Evolutionary conservation across 2,329 filamentous ascomycete genomes (phyloP).

Genomic region (Bertia moriformis): DNA sequence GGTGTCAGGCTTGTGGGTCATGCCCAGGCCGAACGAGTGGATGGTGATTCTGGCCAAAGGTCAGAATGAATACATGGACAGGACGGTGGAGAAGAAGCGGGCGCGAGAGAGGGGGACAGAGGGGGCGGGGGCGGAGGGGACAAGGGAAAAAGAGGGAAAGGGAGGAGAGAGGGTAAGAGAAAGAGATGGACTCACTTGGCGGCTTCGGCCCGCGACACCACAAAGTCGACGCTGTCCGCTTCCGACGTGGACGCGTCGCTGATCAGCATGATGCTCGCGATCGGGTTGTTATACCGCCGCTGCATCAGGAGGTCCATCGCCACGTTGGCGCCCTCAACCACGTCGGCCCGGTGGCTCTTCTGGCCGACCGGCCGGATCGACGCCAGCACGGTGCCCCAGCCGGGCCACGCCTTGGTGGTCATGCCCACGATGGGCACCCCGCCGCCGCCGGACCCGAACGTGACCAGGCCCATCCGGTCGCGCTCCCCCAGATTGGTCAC

Average conservation of each 20-base stretch:
- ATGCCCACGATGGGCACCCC: conserved; percentile 94
- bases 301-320: conserved; percentile 99
- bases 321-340: conserved; percentile 92
- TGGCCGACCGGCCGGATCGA: conserved; percentile 88
- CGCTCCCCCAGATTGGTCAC: conserved; percentile 78
- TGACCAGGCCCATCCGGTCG: conserved; percentile 92
- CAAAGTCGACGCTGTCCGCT: conserved; percentile 89
- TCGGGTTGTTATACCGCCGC: conserved; percentile 84
- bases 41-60: conserved; percentile 74
- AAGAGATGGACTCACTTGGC: conserved; percentile 63
- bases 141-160: too few relatives aligned
- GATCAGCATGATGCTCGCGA: conserved; percentile 89
- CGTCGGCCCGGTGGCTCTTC: conserved; percentile 89
- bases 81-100: conserved; percentile 3
- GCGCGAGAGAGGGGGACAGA: too few relatives aligned
- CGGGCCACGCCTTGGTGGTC: conserved; percentile 87
- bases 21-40: conserved; percentile 86
- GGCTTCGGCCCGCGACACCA: conserved; percentile 87
- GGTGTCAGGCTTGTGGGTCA: conserved; percentile 95
- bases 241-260: conserved; percentile 95
- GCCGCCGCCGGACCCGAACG: conserved; percentile 85
- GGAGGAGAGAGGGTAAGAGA: background rate
- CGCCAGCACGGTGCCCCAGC: conserved; percentile 74
- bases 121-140: too few relatives aligned
- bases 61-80: conserved; percentile 11